A percentile compares a stretch with the other conserved stretches of the same genome.
Conservation (phyloP, 768 basidiomycete genomes). For the Psilocybe subaeruginosa region DNA sequence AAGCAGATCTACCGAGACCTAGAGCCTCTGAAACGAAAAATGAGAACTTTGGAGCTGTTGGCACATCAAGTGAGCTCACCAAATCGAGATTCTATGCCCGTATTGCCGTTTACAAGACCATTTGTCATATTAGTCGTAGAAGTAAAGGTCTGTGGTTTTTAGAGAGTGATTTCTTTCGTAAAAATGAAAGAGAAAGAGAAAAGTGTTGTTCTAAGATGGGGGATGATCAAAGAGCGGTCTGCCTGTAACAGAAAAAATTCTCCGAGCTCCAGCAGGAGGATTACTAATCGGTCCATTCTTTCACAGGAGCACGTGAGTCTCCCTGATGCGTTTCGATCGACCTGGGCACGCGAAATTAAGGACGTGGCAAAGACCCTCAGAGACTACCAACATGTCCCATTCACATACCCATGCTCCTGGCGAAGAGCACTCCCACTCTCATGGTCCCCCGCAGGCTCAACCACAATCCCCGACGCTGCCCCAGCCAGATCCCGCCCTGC, state of each 20-base stretch:
- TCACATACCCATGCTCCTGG: conserved; percentile 66
- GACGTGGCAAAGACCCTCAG: conserved; percentile 23
- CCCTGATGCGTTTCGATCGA: conserved; percentile 12
- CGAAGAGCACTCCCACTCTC: conserved; percentile 52
- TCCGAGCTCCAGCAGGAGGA: conserved; percentile 3
- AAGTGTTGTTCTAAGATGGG: conserved; percentile 26
- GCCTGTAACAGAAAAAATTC: conserved; percentile 24
- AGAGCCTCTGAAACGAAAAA: conserved; percentile 59
- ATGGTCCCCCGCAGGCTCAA: conserved; percentile 49
- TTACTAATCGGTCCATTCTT: conserved; percentile 15
- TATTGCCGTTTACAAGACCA: conserved; percentile 83
- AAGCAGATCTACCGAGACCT: conserved; percentile 78
- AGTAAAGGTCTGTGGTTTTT: conserved; percentile 25
- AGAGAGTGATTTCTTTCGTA: conserved; percentile 27
- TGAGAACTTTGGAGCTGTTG: conserved; percentile 3
- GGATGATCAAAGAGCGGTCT: conserved; percentile 34
- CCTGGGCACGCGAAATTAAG: conserved; percentile 10
- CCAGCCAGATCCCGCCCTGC: conserved; percentile 69
- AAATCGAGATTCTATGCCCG: conserved; percentile 76
- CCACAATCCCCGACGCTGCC: conserved; percentile 42
- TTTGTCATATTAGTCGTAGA: conserved; percentile 75
- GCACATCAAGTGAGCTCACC: conserved; percentile 44
- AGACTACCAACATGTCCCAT: conserved; percentile 57
- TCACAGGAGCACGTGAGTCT: conserved; percentile 23
- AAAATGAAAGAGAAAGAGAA: conserved; percentile 28